phyloP scores from a whole-genome alignment of 2,329 filamentous ascomycete species.

The Moelleriella libera region DNA sequence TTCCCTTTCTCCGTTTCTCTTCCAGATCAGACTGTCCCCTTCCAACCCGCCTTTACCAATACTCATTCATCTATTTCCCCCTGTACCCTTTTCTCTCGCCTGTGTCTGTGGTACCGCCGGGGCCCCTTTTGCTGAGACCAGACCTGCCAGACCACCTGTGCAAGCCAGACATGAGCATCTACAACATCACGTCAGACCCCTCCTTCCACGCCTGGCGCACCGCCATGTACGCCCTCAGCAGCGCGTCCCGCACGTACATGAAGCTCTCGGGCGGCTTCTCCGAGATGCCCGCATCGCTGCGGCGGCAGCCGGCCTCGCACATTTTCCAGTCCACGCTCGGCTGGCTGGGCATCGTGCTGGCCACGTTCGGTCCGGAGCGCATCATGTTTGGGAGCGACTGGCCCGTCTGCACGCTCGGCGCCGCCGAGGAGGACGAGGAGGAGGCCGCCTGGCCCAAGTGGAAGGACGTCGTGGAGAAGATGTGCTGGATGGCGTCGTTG shows the following conservation, averaged over 20 bases:
- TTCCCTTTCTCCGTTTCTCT: too few species aligned
- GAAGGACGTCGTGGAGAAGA: conserved; percentile 53
- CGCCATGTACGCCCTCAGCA: conserved; percentile 53
- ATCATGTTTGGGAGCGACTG: conserved; percentile 91
- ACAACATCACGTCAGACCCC: conserved; percentile 38
- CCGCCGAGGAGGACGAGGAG: too few species aligned
- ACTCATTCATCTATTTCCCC: neutral
- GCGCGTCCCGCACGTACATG: conserved; percentile 58
- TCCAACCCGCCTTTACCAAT: too few species aligned
- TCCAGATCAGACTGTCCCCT: too few species aligned
- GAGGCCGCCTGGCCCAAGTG: conserved; percentile 61
- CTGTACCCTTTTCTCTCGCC: neutral
- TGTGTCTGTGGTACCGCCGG: too few species aligned
- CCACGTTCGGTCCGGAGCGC: conserved; percentile 54
- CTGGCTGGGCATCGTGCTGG: conserved; percentile 60
- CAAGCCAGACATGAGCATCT: conserved; percentile 64
- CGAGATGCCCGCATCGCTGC: conserved; percentile 52
- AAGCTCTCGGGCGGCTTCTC: conserved; percentile 83
- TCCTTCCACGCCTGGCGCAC: conserved; percentile 56
- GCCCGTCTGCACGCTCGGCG: conserved; percentile 66
- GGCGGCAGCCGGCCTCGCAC: conserved; percentile 30
- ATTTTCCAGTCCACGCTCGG: conserved; percentile 51
- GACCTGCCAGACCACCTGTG: conserved; percentile 80
- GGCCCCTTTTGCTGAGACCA: too few species aligned
- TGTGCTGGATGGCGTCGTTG: conserved; percentile 50